These are phyloP conservation scores for Hansenula sp. DNA, from an alignment of 1,139 yeast species.

Conservation along the genomic window DNA sequence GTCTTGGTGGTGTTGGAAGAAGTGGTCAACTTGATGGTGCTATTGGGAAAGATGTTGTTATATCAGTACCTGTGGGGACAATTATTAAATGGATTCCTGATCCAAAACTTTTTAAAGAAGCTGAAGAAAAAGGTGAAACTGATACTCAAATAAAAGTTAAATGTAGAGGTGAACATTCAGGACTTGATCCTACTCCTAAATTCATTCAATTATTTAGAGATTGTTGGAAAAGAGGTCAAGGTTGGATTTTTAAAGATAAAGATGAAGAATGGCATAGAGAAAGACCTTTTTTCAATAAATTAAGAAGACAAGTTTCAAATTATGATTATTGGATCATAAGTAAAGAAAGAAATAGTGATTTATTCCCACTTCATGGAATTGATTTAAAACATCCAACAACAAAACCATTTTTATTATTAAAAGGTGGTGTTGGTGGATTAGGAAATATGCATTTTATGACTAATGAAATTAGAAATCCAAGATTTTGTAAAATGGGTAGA, in stretches of 20 bases:
- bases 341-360: slow-evolving; percentile 61
- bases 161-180: slow-evolving; percentile 12
- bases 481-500: slow-evolving; percentile 81
- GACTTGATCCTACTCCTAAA: slow-evolving; percentile 29
- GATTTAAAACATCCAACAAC: slow-evolving; percentile 65
- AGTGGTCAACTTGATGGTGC: slow-evolving; percentile 80
- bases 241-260: slow-evolving; percentile 76
- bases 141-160: slow-evolving; percentile 24
- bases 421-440: slow-evolving; percentile 91
- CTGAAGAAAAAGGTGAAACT: slow-evolving; percentile 6
- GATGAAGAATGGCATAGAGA: slow-evolving; percentile 64
- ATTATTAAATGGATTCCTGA: slow-evolving; percentile 82
- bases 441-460: slow-evolving; percentile 96
- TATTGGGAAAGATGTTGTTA: slow-evolving; percentile 69
- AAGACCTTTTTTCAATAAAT: slow-evolving; percentile 58
- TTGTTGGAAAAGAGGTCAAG: slow-evolving; percentile 61
- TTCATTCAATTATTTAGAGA: slow-evolving; percentile 59
- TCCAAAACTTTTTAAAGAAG: slow-evolving; percentile 43
- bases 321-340: slow-evolving; percentile 59
- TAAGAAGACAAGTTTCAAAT: slow-evolving; percentile 57
- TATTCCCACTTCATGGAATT: slow-evolving; percentile 73
- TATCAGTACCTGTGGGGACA: slow-evolving; percentile 92
- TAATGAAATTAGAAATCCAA: slow-evolving; percentile 77
- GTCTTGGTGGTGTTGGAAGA: slow-evolving; percentile 67
- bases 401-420: slow-evolving; percentile 63